These are phyloP conservation scores for Dendrobium chrysotoxum DNA, from an alignment of 106 monocot genomes.

Conservation along the genomic window DNA sequence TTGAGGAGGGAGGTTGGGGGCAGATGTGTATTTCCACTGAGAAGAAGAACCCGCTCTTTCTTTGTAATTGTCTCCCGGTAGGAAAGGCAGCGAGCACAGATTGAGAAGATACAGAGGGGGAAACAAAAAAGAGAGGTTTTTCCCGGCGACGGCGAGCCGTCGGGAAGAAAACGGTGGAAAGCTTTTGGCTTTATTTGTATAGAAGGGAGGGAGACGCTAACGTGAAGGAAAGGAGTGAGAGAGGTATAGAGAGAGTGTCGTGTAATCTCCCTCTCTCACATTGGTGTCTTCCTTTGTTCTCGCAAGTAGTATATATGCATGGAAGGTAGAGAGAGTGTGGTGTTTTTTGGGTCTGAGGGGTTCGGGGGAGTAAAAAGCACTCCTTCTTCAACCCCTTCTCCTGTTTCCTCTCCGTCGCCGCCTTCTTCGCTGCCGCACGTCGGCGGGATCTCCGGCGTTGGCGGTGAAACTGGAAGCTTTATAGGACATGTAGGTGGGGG, in stretches of 20 bases:
- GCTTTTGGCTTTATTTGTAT: neutral
- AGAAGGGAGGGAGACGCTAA: neutral
- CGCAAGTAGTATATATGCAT: constrained; percentile 6
- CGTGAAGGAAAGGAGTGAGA: neutral
- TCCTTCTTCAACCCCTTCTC: constrained; percentile 7
- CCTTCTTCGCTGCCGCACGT: constrained; percentile 16
- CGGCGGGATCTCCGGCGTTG: neutral
- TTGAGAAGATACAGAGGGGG: neutral
- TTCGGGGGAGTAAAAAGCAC: constrained; percentile 3
- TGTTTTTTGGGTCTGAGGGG: constrained; percentile 8
- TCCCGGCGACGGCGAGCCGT: neutral
- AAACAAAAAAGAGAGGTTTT: neutral
- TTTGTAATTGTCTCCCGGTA: neutral
- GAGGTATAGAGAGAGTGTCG: neutral
- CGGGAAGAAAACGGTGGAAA: neutral
- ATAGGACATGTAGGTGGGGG: neutral
- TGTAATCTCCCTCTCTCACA: neutral
- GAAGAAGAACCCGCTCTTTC: constrained; percentile 14
- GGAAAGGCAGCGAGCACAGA: neutral
- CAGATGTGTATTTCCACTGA: neutral
- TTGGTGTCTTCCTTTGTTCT: no score
- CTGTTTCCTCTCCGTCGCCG: constrained; percentile 20
- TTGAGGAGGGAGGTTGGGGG: neutral
- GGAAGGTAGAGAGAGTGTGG: constrained; percentile 25
- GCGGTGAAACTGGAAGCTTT: neutral